phyloP scores from a whole-genome alignment of 2,329 filamentous ascomycete species.

The Apiospora kogelbergensis region DNA sequence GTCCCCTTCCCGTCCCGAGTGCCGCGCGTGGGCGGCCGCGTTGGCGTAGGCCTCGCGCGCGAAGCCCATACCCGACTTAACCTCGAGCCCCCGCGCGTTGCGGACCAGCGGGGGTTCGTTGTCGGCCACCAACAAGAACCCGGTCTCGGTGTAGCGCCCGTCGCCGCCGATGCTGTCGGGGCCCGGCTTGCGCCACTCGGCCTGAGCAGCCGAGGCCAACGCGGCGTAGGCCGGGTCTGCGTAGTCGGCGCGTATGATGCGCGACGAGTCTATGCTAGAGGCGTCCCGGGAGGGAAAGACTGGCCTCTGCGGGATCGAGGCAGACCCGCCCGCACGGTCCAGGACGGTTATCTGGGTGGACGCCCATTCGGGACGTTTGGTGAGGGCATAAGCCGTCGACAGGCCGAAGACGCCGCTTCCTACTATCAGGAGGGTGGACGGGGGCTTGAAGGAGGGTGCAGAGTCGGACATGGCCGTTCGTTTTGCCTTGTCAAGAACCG shows the following conservation, averaged over 20 bases:
- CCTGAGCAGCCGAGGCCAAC: constrained; percentile 70
- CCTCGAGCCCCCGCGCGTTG: constrained; percentile 26
- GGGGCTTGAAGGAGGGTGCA: constrained; percentile 16
- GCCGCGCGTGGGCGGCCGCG: constrained; percentile 50
- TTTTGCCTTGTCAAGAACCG: background rate
- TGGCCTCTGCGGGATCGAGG: constrained; percentile 37
- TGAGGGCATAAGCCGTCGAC: constrained; percentile 63
- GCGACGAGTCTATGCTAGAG: constrained; percentile 62
- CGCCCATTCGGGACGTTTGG: constrained; percentile 57
- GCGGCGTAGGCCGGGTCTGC: constrained; percentile 73
- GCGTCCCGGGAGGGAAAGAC: constrained; percentile 58
- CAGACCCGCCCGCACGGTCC: constrained; percentile 33
- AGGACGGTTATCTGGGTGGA: constrained; percentile 57
- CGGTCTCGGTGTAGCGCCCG: constrained; percentile 69
- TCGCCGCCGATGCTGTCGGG: constrained; percentile 56
- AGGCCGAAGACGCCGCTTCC: constrained; percentile 55
- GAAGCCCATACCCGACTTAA: constrained; percentile 55
- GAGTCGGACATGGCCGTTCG: background rate
- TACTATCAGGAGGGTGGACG: constrained; percentile 59
- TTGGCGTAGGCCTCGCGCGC: constrained; percentile 62
- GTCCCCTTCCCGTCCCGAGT: constrained; percentile 34
- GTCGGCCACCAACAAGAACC: constrained; percentile 64
- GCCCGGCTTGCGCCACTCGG: constrained; percentile 63
- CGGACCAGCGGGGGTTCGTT: constrained; percentile 30
- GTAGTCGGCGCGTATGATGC: constrained; percentile 75